phyloP scores from a whole-genome alignment of 352 stramenopile genomes.

The Phytophthora ramorum region DNA sequence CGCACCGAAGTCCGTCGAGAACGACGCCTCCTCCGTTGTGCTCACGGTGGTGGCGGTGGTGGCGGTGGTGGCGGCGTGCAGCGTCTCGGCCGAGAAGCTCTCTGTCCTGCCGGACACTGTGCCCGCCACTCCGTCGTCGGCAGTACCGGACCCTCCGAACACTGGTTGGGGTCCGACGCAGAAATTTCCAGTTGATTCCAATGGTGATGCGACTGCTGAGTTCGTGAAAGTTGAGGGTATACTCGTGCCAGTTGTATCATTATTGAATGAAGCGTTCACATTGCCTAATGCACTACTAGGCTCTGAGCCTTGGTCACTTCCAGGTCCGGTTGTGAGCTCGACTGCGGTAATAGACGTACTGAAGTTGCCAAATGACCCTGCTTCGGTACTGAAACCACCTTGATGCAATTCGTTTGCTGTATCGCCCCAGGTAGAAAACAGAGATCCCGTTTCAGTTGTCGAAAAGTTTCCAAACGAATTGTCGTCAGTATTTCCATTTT shows the following conservation, averaged over 20 bases:
- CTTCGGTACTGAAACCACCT: neutral
- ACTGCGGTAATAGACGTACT: neutral
- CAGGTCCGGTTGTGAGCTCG: neutral
- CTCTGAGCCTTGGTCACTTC: neutral
- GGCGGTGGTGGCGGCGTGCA: neutral
- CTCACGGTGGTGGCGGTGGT: neutral
- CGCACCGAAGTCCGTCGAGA: constrained; percentile 1
- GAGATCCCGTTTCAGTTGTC: neutral
- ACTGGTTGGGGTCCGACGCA: neutral
- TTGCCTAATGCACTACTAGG: neutral
- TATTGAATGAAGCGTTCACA: neutral
- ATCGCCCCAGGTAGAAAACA: constrained; percentile 9
- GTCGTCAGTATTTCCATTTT: neutral
- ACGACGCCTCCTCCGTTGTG: neutral
- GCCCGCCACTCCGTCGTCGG: neutral
- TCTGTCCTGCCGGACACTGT: neutral
- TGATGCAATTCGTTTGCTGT: neutral
- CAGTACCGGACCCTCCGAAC: neutral
- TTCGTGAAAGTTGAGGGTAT: too few species aligned
- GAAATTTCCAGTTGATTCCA: too few species aligned
- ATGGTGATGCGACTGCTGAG: too few species aligned
- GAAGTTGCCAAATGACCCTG: constrained; percentile 4
- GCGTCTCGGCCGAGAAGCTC: constrained; percentile 7
- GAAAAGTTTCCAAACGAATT: constrained; percentile 11
- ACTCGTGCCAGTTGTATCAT: too few species aligned